Evolutionary conservation across 805 yeast species (phyloP), one percentile per base, ranked within the genome.

Genomic region (Starmerella sp.): DNA sequence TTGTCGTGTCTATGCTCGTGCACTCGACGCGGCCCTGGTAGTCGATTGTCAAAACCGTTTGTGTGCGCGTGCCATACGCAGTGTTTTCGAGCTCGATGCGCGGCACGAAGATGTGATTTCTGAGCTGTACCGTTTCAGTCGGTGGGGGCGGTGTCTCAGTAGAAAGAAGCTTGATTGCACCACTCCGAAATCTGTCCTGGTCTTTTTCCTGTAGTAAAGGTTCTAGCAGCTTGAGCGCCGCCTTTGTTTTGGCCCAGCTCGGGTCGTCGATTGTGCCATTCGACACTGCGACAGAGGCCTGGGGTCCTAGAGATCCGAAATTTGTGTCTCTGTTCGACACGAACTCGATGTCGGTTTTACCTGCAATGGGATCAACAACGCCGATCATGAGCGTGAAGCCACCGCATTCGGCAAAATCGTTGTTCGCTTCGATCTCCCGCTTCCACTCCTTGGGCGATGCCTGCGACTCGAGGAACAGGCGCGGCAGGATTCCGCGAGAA

Each of bases 31-130:
- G 54, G 62, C 86, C 74, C 41, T 63, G 55, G 39, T 73, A 75
- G 63, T 78, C 80, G 9, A 85, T 74, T 28, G 86, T 62, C 4
- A 88, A 74, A 1, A 88, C 77, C 0, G 95, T 87, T 66, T 89
- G 96, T 0, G 96, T 86, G 53, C 96, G 71, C 0, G 97, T 89
- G 0, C 96, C 96, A 65, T 88, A 90, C 62, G 71, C 62, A n/a
- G 60, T 63, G 9, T 65, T 58, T 10, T 39, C 22, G 5, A 70
- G 66, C 48, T 66, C 66, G 42, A 85, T 63, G 0, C 88, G 87
- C 2, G 95, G 95, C 9, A 89, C 77, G 63, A 81, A 87, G 5
- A 89, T 80, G 3, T 86, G 78, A 34, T 77, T 70, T 45, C 75
- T 74, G 52, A 87, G 73, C 39, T 73, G 66, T 32, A 75, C 77